Evolutionary conservation across 495 filamentous ascomycete species (phyloP), one percentile per base, ranked within the genome.

Genomic region (Annulohypoxylon maeteangense): DNA sequence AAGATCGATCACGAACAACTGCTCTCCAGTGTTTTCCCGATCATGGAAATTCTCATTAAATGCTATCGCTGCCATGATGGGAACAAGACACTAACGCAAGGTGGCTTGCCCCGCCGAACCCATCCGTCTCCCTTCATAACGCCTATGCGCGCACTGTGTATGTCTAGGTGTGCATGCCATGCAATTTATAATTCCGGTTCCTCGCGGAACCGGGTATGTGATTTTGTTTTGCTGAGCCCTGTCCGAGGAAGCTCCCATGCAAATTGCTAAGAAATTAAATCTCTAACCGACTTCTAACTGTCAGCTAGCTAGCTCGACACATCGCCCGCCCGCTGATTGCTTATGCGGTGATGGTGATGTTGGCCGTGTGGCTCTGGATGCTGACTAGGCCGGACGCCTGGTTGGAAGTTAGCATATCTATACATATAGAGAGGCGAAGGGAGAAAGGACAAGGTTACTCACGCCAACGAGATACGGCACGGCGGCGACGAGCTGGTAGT

Each of bases 401-500:
- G 20, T 12, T 4, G 12, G 10, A 36, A 23, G 65, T 74, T 36
- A 73, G 40, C 29, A 32, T 44, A 48, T 47, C 10, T 16, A 40
- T 59, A 4, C 1, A 36, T 8, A 34, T 36, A 7, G n/a, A 0
- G 4, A 18, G 40, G 5, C 18, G 40, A 7, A 4, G 3, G 14
- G n/a, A 7, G n/a, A 12, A 16, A 42, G 22, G 29, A 1, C 2
- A n/a, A 40, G 20, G 2, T 10, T 18, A 72, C 75, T 72, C 51
- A 77, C 75, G 42, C 75, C 75, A 61, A 77, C 75, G 40, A 77
- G 75, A 12, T 65, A 77, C 14, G 75, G 75, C 51, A 77, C 65
- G 5, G 72, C 85, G 23, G 81, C 85, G 36, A 83, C 78, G 18
- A 87, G 77, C 10, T 86, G 75, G 72, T 85, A 87, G 68, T 86